These are phyloP conservation scores for Cystobasidiopsis lactophilus DNA, from an alignment of 768 basidiomycete species.

Conservation along the genomic window DNA sequence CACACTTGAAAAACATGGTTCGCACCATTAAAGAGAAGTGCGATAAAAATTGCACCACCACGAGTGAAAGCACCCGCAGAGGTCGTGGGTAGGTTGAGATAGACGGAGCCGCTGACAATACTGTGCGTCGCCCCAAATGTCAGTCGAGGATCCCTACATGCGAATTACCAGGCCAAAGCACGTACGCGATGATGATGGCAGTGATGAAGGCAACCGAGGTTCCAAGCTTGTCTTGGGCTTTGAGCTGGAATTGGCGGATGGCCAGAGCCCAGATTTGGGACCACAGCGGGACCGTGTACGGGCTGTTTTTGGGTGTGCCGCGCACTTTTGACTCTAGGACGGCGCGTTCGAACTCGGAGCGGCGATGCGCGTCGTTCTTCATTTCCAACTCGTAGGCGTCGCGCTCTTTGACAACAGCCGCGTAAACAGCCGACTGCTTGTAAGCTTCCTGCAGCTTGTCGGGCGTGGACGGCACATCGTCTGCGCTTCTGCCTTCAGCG, in stretches of 20 bases:
- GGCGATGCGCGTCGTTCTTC: constrained; percentile 26
- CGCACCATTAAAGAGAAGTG: constrained; percentile 24
- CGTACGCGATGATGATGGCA: constrained; percentile 35
- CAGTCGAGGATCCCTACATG: too few relatives aligned
- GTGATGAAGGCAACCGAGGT: constrained; percentile 46
- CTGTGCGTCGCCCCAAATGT: too few relatives aligned
- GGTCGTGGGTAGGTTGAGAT: constrained; percentile 46
- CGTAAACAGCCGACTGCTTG: constrained; percentile 30
- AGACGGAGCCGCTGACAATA: constrained; percentile 24
- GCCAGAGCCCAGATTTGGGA: not conserved
- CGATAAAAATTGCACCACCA: constrained; percentile 52
- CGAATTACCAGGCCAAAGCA: too few relatives aligned
- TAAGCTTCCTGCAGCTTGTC: constrained; percentile 45
- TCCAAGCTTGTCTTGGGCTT: constrained; percentile 58
- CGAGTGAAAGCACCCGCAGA: constrained; percentile 70
- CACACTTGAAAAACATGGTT: too few relatives aligned
- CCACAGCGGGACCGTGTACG: not conserved
- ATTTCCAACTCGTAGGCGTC: constrained; percentile 52
- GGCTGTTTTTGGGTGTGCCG: not conserved
- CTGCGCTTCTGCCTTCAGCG: constrained; percentile 37
- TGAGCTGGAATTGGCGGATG: not conserved
- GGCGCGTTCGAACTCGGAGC: not conserved
- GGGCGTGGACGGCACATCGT: constrained; percentile 44
- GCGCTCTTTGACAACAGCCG: constrained; percentile 38
- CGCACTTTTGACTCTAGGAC: not conserved